Percentiles rank a stretch among this genome's conserved stretches.
Conservation (phyloP, 768 basidiomycete species). For the Pleurotus pulmonarius region DNA sequence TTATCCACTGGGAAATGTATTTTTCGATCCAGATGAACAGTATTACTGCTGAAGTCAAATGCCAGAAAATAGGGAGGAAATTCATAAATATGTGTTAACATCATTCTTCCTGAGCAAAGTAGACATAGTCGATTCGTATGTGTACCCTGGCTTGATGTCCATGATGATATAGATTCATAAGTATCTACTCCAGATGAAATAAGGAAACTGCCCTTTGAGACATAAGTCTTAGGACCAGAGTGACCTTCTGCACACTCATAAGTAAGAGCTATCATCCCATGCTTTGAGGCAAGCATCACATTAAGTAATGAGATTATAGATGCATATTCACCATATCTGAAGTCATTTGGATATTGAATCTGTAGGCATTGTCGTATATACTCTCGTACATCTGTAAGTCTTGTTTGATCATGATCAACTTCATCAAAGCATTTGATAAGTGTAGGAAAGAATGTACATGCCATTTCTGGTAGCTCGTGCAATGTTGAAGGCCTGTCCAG, state of each 20-base stretch:
- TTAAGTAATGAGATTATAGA: background rate
- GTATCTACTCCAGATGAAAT: too few species aligned
- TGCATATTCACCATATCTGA: background rate
- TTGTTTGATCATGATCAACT: background rate
- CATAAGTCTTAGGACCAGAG: background rate
- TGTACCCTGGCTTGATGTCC: background rate
- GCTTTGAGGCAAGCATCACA: background rate
- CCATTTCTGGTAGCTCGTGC: background rate
- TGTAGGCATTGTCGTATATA: background rate
- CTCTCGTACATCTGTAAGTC: background rate
- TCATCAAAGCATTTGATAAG: background rate
- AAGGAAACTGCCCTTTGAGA: too few species aligned
- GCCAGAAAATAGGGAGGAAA: slow-evolving; percentile 5
- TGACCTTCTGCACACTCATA: background rate
- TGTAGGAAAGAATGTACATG: background rate
- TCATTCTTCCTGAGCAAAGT: background rate
- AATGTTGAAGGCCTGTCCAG: background rate
- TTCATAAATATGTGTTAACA: background rate
- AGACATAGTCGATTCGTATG: background rate
- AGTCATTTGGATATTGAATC: background rate
- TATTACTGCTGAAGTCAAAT: slow-evolving; percentile 7
- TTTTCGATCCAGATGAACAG: slow-evolving; percentile 1
- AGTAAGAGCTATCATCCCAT: background rate
- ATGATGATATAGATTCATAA: background rate
- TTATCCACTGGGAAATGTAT: background rate